Evolutionary conservation across 768 basidiomycete species (phyloP).

Genomic region (Kwoniella heveanensis): DNA sequence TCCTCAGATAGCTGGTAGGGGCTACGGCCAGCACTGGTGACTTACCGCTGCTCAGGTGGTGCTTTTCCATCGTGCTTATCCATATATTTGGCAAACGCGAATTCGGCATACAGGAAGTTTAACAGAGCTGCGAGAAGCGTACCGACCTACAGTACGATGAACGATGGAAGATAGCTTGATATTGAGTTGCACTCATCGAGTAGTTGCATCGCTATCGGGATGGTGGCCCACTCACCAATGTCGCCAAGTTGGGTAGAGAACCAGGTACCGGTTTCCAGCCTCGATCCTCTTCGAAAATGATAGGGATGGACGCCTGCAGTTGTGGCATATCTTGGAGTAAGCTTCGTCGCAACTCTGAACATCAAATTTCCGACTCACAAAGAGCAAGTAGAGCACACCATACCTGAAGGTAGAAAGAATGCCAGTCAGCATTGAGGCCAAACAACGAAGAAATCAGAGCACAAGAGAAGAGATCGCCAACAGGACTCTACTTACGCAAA

Average conservation of each 20-base stretch:
- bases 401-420: conserved; percentile 35
- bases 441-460: no score
- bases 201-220: no score
- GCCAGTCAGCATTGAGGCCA: conserved; percentile 12
- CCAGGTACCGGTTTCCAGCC: conserved; percentile 52
- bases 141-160: conserved; percentile 43
- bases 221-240: conserved; percentile 35
- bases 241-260: conserved; percentile 52
- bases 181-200: no score
- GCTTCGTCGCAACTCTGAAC: background rate
- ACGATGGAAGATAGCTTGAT: conserved; percentile 9
- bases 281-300: conserved; percentile 48
- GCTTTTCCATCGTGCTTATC: conserved; percentile 40
- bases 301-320: conserved; percentile 37
- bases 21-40: no score
- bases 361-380: conserved; percentile 22
- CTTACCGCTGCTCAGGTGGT: conserved; percentile 48
- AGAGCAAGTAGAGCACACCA: conserved; percentile 51
- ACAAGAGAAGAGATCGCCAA: no score
- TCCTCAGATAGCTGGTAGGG: no score
- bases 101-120: conserved; percentile 46
- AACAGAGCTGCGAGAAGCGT: conserved; percentile 50
- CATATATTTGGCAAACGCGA: conserved; percentile 43
- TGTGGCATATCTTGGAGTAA: background rate
- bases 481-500: conserved; percentile 24